A percentile compares a stretch with the other conserved stretches of the same genome.
These are phyloP conservation scores for Aureoboletus auriporus DNA, from an alignment of 768 basidiomycete genomes.

Conservation along the genomic window DNA sequence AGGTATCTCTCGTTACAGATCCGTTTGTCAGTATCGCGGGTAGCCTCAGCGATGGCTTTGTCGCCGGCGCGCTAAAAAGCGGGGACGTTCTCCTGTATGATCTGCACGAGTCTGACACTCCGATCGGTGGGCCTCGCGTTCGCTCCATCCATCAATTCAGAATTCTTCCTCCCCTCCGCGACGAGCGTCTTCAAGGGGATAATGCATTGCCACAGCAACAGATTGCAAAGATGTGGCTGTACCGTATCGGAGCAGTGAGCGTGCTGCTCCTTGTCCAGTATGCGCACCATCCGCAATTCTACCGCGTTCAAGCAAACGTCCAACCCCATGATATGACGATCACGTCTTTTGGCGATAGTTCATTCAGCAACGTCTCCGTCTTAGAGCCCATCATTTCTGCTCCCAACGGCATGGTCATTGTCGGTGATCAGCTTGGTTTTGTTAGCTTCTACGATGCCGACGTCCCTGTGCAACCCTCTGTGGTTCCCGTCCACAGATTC, in stretches of 20 bases:
- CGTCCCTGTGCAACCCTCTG: constrained; percentile 8
- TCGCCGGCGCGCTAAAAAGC: constrained; percentile 50
- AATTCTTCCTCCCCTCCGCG: constrained; percentile 34
- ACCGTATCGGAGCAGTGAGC: constrained; percentile 1
- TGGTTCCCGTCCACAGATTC: constrained; percentile 43
- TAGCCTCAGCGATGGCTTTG: constrained; percentile 37
- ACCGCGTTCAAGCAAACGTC: constrained; percentile 42
- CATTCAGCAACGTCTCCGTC: constrained; percentile 48
- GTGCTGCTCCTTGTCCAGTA: constrained; percentile 47
- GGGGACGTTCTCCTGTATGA: constrained; percentile 59
- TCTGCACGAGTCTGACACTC: constrained; percentile 32
- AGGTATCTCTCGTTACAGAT: constrained; percentile 38
- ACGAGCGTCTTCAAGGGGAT: neutral
- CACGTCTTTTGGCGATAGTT: constrained; percentile 48
- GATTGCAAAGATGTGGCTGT: constrained; percentile 17
- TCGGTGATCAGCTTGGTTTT: constrained; percentile 63
- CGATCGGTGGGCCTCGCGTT: constrained; percentile 8
- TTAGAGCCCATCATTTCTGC: constrained; percentile 45
- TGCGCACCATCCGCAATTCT: constrained; percentile 46
- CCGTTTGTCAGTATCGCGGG: constrained; percentile 49
- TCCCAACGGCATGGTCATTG: constrained; percentile 49
- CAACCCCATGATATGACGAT: constrained; percentile 26
- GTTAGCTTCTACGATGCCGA: constrained; percentile 59
- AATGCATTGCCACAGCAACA: neutral
- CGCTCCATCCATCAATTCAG: constrained; percentile 26